Base-by-base conservation (phyloP, 1,284 basidiomycete genomes). In the Ustilago crameri region DNA sequence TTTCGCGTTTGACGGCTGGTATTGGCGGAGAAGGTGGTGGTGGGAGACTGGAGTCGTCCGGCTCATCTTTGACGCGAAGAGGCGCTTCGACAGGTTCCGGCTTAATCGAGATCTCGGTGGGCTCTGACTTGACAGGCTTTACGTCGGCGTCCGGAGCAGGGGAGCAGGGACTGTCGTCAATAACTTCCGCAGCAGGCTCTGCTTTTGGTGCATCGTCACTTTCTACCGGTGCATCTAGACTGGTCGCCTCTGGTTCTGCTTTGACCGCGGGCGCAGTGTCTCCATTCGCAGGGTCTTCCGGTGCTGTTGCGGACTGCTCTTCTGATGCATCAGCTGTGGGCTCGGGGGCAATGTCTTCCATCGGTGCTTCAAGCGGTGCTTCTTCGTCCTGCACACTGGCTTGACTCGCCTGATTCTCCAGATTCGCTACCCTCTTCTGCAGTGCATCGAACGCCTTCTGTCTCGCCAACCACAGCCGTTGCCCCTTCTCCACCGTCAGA, bases 381-480 rank as follows among this genome's bases (percentile, higher is more conserved):
- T 20, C 35, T 9, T 12, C 45, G 3, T 38, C 30, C 10, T 45
- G 49, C 3, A 18, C 3, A 15, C 48, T 34, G 4, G 35, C 24
- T 34, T 30, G 24, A 10, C 34, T 20, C 20, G n/a, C 2, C 20
- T 52, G 60, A 37, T 22, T 24, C 0, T 40, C 20, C 35, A 38
- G 37, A 20, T 32, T 37, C 5, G 53, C 42, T 9, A 51, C 1
- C 5, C 57, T 41, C 44, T 57, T 78, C 56, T 73, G 45, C 35
- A 78, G 40, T 17, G 55, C 48, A 17, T 69, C 75, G 23, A 75
- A 34, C 51, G 60, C 56, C 46, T 69, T 75, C 46, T 68, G 64
- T 23, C 69, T 56, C 2, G 78, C 78, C 42, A 64, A 41, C 42
- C 76, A 57, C 26, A 80, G 37, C 20, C 76, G 34, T 45, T 78